These are phyloP conservation scores for Batkoa obscura DNA, from an alignment of 371 early-diverging fungal species.

Conservation along the genomic window DNA sequence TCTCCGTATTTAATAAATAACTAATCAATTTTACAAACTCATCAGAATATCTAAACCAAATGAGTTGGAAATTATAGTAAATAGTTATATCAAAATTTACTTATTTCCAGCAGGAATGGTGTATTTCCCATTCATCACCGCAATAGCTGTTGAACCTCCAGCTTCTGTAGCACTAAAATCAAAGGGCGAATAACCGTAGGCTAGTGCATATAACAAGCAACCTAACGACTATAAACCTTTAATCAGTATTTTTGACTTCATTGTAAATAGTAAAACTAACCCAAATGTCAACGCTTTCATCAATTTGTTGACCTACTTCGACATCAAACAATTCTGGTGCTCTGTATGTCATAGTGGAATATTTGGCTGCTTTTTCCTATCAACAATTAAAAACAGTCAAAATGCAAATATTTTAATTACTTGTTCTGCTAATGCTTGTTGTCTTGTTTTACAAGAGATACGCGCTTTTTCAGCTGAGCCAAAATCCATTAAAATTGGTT, in stretches of 20 bases:
- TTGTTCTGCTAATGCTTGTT: constrained; percentile 42
- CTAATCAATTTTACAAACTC: constrained; percentile 37
- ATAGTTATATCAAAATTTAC: constrained; percentile 1
- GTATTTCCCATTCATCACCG: constrained; percentile 47
- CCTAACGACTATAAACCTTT: constrained; percentile 32
- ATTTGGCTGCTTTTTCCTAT: constrained; percentile 47
- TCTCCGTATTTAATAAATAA: constrained; percentile 42
- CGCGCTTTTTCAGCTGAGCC: constrained; percentile 44
- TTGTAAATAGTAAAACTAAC: constrained; percentile 9
- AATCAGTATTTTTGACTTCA: background rate
- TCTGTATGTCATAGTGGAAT: constrained; percentile 54
- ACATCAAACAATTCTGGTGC: constrained; percentile 73
- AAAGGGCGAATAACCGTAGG: constrained; percentile 53
- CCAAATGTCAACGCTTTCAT: constrained; percentile 64
- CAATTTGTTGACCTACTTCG: constrained; percentile 29
- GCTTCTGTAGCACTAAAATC: constrained; percentile 42
- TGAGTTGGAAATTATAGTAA: background rate
- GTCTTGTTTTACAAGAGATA: constrained; percentile 29
- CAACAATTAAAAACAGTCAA: background rate
- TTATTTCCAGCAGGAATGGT: constrained; percentile 25
- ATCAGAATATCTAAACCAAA: constrained; percentile 27
- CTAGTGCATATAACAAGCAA: constrained; percentile 52
- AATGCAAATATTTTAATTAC: constrained; percentile 7
- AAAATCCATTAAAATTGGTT: constrained; percentile 58
- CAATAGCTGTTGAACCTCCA: constrained; percentile 51